phyloP scores from a whole-genome alignment of 2,329 filamentous ascomycete genomes.

The Chalara sp. region DNA sequence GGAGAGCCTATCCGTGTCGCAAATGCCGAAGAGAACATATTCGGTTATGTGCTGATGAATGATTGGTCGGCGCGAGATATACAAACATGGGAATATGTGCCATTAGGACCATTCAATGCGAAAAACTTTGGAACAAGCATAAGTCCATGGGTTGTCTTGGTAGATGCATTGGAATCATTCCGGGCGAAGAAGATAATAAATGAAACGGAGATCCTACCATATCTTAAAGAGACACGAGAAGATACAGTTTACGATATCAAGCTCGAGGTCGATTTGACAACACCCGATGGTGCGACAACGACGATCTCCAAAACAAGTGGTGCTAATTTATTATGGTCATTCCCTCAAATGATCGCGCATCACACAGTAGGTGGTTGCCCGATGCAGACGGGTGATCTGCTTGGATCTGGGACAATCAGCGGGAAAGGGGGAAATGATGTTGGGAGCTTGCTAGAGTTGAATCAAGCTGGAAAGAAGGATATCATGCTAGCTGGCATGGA shows the following conservation, averaged over 20 bases:
- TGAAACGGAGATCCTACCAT: slow-evolving; percentile 48
- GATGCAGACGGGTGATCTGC: slow-evolving; percentile 65
- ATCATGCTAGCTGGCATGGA: slow-evolving; percentile 58
- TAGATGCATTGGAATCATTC: slow-evolving; percentile 69
- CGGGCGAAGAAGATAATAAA: slow-evolving; percentile 46
- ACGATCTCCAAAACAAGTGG: slow-evolving; percentile 55
- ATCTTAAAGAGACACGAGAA: slow-evolving; percentile 53
- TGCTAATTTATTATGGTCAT: slow-evolving; percentile 70
- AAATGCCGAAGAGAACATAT: slow-evolving; percentile 61
- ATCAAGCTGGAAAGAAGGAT: slow-evolving; percentile 57
- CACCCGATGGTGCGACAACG: slow-evolving; percentile 41
- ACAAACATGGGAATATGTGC: slow-evolving; percentile 79
- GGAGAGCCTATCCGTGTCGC: slow-evolving; percentile 58
- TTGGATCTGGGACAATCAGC: slow-evolving; percentile 75
- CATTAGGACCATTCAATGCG: slow-evolving; percentile 72
- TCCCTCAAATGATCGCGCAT: slow-evolving; percentile 76
- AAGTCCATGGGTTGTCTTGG: slow-evolving; percentile 71
- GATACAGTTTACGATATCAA: slow-evolving; percentile 63
- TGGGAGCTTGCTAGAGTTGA: slow-evolving; percentile 69
- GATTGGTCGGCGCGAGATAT: slow-evolving; percentile 84
- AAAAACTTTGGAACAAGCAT: slow-evolving; percentile 81
- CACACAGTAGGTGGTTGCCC: slow-evolving; percentile 72
- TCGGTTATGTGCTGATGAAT: slow-evolving; percentile 77
- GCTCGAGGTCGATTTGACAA: slow-evolving; percentile 58
- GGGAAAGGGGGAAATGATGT: slow-evolving; percentile 47